Evolutionary conservation across 148 eudicot species (phyloP), one percentile per base, ranked within the genome.

Genomic region (Cornus controversa): DNA sequence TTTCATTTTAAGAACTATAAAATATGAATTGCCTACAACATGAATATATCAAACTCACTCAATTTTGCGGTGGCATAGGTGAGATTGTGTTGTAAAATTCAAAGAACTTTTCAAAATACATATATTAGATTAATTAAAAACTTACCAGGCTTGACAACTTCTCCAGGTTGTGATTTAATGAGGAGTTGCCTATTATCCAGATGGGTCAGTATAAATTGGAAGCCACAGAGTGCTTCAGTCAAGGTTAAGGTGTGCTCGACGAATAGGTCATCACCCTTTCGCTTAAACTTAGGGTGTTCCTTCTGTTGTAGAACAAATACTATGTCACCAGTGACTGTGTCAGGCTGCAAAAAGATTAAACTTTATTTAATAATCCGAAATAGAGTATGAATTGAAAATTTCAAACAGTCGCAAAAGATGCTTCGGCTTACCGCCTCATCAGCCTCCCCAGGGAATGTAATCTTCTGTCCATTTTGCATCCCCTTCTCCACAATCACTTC

Each of bases 261-360:
- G 70, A 89, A 89, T 5, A 89, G 73, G 63, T 89, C 91, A 31
- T 89, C 91, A 60, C 86, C 88, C 90, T 89, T 89, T 20, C 91
- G 79, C 85, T 86, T 86, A 36, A 83, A 89, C 62, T 83, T 89
- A 0, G 88, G 85, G 40, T 89, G 89, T 67, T 89, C 91, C 66
- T 86, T 89, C 79, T 86, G 91, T 68, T 89, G 91, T 34, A 89
- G 81, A 28, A 89, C 84, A 50, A 89, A 89, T n/a, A 89, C 91
- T 82, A 89, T 86, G 69, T 89, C 91, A 20, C 91, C 91, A 2
- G 91, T 89, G 57, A 89, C 83, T 1, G 90, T 89, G 71, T 89
- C 91, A 72, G 91, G 91, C 91, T 88, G 89, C 80, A 69, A 63
- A 5, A 71, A 24, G 62, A 60, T 5, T 16, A 50, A 50, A 50